Percentiles rank a stretch among this genome's conserved stretches.
These are phyloP conservation scores for Mycena citricolor DNA, from an alignment of 1,284 basidiomycete species.

Conservation along the genomic window DNA sequence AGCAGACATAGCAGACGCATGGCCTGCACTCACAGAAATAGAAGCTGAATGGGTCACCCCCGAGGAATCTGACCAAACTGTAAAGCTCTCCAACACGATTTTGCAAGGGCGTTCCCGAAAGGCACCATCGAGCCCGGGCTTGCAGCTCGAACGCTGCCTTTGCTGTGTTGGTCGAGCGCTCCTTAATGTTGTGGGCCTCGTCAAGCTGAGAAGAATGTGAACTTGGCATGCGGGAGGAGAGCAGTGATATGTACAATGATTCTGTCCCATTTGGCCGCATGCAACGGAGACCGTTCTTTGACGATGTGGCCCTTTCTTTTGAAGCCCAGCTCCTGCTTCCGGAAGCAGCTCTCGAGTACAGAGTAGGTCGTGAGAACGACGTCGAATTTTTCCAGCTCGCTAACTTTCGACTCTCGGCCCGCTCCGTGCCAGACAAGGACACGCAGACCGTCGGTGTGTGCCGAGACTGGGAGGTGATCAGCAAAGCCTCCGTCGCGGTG, in stretches of 20 bases:
- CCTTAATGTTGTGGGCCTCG: constrained; percentile 98
- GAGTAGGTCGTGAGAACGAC: constrained; percentile 86
- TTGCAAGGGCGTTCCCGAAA: constrained; percentile 97
- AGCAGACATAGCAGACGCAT: constrained; percentile 3
- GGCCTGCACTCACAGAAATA: constrained; percentile 80
- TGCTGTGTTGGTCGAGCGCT: constrained; percentile 92
- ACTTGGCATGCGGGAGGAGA: not conserved
- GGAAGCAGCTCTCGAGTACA: constrained; percentile 86
- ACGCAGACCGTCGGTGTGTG: constrained; percentile 76
- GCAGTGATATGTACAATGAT: constrained; percentile 48
- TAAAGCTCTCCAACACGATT: constrained; percentile 98
- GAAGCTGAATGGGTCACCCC: constrained; percentile 87
- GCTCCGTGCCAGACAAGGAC: constrained; percentile 93
- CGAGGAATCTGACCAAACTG: constrained; percentile 90
- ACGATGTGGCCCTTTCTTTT: constrained; percentile 83
- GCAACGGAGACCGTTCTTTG: constrained; percentile 87
- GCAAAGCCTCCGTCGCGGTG: not conserved
- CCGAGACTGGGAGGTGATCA: constrained; percentile 15
- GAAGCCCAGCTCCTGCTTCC: constrained; percentile 92
- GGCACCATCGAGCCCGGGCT: constrained; percentile 88
- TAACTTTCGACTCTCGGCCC: constrained; percentile 59
- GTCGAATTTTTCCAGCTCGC: constrained; percentile 82
- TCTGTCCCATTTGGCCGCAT: constrained; percentile 86
- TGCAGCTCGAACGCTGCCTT: constrained; percentile 92
- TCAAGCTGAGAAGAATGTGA: constrained; percentile 62